Conservation (phyloP, 805 yeast species). For the Kuraishia ogatae region DNA sequence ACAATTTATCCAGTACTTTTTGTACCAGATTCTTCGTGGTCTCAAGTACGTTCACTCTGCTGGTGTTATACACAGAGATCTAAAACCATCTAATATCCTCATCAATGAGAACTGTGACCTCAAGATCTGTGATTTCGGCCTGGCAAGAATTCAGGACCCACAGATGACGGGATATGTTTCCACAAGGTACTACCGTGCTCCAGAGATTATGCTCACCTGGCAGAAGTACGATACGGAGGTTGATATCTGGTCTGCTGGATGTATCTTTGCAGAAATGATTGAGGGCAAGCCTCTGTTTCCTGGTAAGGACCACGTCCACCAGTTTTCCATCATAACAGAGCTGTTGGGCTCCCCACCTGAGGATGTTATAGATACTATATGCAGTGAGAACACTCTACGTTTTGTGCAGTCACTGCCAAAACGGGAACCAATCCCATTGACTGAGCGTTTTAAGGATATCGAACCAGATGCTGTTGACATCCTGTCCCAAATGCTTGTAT, state of each 20-base stretch:
- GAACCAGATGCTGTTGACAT: conserved; percentile 86
- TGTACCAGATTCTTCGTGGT: conserved; percentile 87
- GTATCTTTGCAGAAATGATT: conserved; percentile 95
- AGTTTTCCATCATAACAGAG: conserved; percentile 94
- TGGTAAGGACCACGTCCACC: conserved; percentile 97
- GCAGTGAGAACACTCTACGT: conserved; percentile 88
- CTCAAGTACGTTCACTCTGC: conserved; percentile 86
- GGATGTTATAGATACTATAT: conserved; percentile 92
- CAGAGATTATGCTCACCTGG: conserved; percentile 98
- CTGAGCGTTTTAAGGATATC: conserved; percentile 69
- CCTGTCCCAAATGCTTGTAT: conserved; percentile 82
- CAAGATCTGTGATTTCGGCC: conserved; percentile 93
- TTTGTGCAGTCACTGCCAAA: conserved; percentile 92
- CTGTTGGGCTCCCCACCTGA: conserved; percentile 88
- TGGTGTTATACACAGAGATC: conserved; percentile 84
- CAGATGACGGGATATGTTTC: conserved; percentile 99
- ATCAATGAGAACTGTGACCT: conserved; percentile 96
- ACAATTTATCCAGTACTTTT: conserved; percentile 93
- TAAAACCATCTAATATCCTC: conserved; percentile 86
- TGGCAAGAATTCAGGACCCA: conserved; percentile 96
- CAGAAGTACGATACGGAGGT: conserved; percentile 95
- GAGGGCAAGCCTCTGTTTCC: conserved; percentile 97
- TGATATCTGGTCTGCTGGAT: conserved; percentile 97
- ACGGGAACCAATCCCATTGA: conserved; percentile 84
- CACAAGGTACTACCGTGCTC: conserved; percentile 93